These are phyloP conservation scores for Talaromyces trachyspermus DNA, from an alignment of 495 filamentous ascomycete species.

Conservation along the genomic window DNA sequence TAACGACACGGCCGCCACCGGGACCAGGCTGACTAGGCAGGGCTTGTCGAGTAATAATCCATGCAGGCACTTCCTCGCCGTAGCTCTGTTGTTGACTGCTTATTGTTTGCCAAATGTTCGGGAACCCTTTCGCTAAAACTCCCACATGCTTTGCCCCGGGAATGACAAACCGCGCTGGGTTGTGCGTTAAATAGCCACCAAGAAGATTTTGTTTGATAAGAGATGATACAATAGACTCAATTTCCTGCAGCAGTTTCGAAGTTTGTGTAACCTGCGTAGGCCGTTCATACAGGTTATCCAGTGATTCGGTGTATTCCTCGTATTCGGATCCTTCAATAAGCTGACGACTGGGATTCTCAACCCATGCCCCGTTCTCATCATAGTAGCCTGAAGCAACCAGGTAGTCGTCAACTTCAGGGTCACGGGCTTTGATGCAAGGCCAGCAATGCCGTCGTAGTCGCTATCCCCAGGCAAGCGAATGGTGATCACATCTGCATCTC, in stretches of 20 bases:
- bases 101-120: conserved; percentile 53
- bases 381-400: conserved; percentile 29
- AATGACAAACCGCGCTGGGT: conserved; percentile 69
- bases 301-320: conserved; percentile 37
- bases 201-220: conserved; percentile 78
- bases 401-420: conserved; percentile 26
- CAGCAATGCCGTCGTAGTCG: conserved; percentile 24
- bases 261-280: conserved; percentile 35
- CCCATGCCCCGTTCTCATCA: conserved; percentile 24
- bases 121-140: conserved; percentile 56
- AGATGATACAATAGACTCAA: conserved; percentile 73
- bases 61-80: conserved; percentile 44
- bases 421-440: conserved; percentile 7
- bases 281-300: conserved; percentile 18
- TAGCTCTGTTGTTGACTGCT: conserved; percentile 32
- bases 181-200: conserved; percentile 77
- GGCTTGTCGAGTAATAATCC: conserved; percentile 36
- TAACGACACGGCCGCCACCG: conserved; percentile 42
- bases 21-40: conserved; percentile 11
- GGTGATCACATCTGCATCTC: conserved; percentile 18
- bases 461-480: conserved; percentile 23
- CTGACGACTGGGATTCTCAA: conserved; percentile 18
- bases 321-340: conserved; percentile 35
- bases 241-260: conserved; percentile 49
- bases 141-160: conserved; percentile 63